A percentile compares a stretch with the other conserved stretches of the same genome.
phyloP scores from a whole-genome alignment of 2,329 filamentous ascomycete genomes.

The Colletotrichum orbiculare region DNA sequence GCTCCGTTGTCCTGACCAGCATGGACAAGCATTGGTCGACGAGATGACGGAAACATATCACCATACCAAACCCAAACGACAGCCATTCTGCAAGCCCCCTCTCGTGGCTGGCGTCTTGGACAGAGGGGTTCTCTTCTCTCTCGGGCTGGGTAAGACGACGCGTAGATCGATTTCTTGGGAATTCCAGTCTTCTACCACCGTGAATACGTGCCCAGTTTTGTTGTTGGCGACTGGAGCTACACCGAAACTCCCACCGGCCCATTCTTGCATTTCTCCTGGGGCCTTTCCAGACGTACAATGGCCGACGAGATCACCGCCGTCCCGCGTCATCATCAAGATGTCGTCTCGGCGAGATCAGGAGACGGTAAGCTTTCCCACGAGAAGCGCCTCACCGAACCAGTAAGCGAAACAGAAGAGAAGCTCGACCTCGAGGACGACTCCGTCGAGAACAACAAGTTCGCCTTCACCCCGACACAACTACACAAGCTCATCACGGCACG shows the following conservation, averaged over 20 bases:
- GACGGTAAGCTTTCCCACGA: not conserved
- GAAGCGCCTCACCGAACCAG: not conserved
- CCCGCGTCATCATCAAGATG: slow-evolving; percentile 57
- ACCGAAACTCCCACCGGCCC: slow-evolving; percentile 1
- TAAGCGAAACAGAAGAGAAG: slow-evolving; percentile 4
- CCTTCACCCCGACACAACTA: slow-evolving; percentile 64
- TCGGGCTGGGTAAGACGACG: not conserved
- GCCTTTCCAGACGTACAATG: slow-evolving; percentile 10
- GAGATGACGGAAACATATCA: not conserved
- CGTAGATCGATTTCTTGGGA: not conserved
- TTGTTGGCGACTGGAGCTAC: not conserved
- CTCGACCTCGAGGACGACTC: slow-evolving; percentile 32
- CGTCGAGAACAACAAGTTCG: slow-evolving; percentile 59
- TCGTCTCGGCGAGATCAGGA: slow-evolving; percentile 52
- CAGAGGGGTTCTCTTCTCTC: too few relatives aligned
- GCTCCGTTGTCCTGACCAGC: not conserved
- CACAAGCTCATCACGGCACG: slow-evolving; percentile 64
- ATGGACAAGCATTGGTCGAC: not conserved
- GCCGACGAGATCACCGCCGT: slow-evolving; percentile 67
- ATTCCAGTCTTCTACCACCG: not conserved
- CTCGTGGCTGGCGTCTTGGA: too few relatives aligned
- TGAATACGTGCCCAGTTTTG: slow-evolving; percentile 14
- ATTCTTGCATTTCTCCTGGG: not conserved
- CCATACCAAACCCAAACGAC: too few relatives aligned
- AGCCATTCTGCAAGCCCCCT: too few relatives aligned